Evolutionary conservation across 1,139 yeast species (phyloP).

Genomic region (Saccharomycopsis hybrid): DNA sequence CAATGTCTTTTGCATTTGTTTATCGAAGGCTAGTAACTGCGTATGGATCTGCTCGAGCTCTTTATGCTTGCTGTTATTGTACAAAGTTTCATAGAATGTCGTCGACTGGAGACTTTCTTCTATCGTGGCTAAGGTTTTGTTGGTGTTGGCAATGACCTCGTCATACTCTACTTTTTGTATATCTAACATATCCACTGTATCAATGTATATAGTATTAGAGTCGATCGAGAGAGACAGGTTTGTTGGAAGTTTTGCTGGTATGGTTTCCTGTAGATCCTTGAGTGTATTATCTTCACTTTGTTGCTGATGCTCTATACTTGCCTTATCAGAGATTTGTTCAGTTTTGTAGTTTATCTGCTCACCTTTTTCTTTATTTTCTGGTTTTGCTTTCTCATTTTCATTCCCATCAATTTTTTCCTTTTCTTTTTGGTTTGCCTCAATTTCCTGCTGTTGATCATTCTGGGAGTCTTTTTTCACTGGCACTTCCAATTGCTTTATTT

Average conservation of each 20-base stretch:
- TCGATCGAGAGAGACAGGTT: no score
- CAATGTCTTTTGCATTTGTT: slow-evolving; percentile 32
- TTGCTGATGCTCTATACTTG: no score
- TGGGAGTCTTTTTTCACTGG: no score
- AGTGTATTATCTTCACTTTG: no score
- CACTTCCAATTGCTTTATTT: no score
- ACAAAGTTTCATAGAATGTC: slow-evolving; percentile 20
- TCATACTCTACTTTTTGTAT: slow-evolving; percentile 7
- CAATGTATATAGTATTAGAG: slow-evolving; percentile 4
- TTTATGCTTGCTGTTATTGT: slow-evolving; percentile 23
- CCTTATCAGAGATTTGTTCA: no score
- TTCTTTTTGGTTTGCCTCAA: no score
- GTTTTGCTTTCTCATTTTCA: slow-evolving; percentile 4
- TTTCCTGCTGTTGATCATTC: no score
- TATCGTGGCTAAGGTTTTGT: slow-evolving; percentile 18
- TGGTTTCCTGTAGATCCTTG: no score
- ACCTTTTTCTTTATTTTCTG: not conserved
- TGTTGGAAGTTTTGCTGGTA: no score
- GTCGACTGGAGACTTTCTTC: slow-evolving; percentile 23
- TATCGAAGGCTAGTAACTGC: slow-evolving; percentile 24
- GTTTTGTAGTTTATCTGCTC: not conserved
- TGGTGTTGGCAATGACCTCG: slow-evolving; percentile 23
- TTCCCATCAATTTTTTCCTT: no score
- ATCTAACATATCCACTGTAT: slow-evolving; percentile 1
- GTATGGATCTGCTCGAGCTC: slow-evolving; percentile 23